Conservation (phyloP, 2,329 filamentous ascomycete species). For the Monosporascus sp. region DNA sequence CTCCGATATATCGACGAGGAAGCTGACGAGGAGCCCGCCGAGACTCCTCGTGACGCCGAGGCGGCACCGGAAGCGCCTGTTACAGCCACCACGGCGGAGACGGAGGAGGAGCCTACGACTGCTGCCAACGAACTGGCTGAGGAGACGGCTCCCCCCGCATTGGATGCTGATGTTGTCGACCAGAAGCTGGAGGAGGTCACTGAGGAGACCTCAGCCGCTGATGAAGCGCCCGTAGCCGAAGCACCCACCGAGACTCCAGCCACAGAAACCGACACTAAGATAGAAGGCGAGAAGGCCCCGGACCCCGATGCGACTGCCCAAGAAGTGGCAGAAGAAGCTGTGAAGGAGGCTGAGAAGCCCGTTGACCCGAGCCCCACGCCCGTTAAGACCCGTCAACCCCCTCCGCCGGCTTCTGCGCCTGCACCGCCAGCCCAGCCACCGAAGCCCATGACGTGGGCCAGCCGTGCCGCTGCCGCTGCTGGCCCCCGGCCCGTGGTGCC, state of each 20-base stretch:
- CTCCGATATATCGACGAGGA: slow-evolving; percentile 88
- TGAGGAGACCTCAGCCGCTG: slow-evolving; percentile 37
- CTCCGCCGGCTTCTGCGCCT: slow-evolving; percentile 48
- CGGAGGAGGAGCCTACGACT: slow-evolving; percentile 26
- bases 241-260: neutral
- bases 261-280: slow-evolving; percentile 24
- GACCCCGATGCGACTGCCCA: slow-evolving; percentile 46
- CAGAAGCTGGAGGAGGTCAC: slow-evolving; percentile 68
- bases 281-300: slow-evolving; percentile 26
- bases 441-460: slow-evolving; percentile 73
- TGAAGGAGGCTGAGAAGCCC: slow-evolving; percentile 59
- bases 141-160: slow-evolving; percentile 26
- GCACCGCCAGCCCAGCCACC: slow-evolving; percentile 38
- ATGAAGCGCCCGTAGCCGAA: slow-evolving; percentile 18
- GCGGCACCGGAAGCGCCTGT: slow-evolving; percentile 22
- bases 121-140: slow-evolving; percentile 28
- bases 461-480: slow-evolving; percentile 55
- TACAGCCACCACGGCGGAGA: slow-evolving; percentile 21
- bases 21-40: slow-evolving; percentile 63
- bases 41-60: slow-evolving; percentile 24
- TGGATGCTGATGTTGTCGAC: slow-evolving; percentile 52
- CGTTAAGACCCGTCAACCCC: slow-evolving; percentile 41
- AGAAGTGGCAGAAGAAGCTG: slow-evolving; percentile 50
- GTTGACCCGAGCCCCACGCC: slow-evolving; percentile 56
- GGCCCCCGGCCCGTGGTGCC: slow-evolving; percentile 46